Evolutionary conservation across 305 asterid species (phyloP).

Genomic region (Lippia alba): DNA sequence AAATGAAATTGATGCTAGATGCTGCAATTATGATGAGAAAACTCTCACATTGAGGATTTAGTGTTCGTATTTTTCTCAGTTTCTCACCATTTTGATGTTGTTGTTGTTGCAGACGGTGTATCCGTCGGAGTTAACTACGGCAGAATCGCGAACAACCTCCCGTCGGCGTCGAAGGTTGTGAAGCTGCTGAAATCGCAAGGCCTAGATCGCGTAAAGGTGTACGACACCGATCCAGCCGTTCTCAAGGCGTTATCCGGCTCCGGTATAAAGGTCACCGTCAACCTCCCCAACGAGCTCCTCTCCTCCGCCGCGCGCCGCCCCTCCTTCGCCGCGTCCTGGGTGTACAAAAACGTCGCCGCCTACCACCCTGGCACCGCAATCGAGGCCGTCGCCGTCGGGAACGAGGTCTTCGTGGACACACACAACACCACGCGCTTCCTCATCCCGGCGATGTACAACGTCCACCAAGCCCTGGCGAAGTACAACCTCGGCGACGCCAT

Average conservation of each 20-base stretch:
- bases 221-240: slow-evolving; percentile 85
- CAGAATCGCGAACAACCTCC: slow-evolving; percentile 78
- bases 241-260: slow-evolving; percentile 77
- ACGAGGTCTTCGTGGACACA: slow-evolving; percentile 86
- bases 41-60: too few relatives aligned
- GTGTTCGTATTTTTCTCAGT: not conserved
- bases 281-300: slow-evolving; percentile 89
- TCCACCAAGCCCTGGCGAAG: slow-evolving; percentile 67
- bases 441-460: slow-evolving; percentile 75
- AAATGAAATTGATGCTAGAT: too few relatives aligned
- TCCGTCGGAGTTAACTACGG: slow-evolving; percentile 91
- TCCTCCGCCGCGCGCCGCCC: slow-evolving; percentile 67
- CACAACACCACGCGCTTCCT: slow-evolving; percentile 77
- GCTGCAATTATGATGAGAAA: too few relatives aligned
- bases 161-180: slow-evolving; percentile 72
- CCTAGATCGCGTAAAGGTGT: slow-evolving; percentile 71
- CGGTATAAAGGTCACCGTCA: slow-evolving; percentile 65
- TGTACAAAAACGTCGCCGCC: slow-evolving; percentile 63
- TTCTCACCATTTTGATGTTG: not conserved
- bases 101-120: slow-evolving; percentile 56
- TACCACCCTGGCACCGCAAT: slow-evolving; percentile 71
- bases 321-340: slow-evolving; percentile 81
- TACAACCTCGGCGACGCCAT: slow-evolving; percentile 51
- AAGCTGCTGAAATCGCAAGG: slow-evolving; percentile 74
- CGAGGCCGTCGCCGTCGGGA: slow-evolving; percentile 90